These are phyloP conservation scores for Malassezia brasiliensis DNA, from an alignment of 1,284 basidiomycete genomes.

Conservation along the genomic window DNA sequence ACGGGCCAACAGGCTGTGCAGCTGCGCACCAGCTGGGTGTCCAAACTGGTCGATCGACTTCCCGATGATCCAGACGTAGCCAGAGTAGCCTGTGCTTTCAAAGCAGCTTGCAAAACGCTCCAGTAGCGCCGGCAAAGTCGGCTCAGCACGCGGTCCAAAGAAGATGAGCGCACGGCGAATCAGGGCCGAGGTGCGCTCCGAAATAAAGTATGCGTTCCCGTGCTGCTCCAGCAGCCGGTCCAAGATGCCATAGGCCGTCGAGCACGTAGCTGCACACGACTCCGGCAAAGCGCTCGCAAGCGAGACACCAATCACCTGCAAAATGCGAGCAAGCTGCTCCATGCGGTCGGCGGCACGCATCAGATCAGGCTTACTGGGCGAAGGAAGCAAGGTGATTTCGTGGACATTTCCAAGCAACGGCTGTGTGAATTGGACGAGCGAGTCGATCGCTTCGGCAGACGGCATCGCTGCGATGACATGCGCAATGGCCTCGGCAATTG, in stretches of 20 bases:
- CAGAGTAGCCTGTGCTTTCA: slow-evolving; percentile 69
- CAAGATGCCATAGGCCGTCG: slow-evolving; percentile 72
- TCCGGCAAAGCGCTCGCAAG: slow-evolving; percentile 55
- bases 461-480: slow-evolving; percentile 89
- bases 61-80: slow-evolving; percentile 88
- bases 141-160: slow-evolving; percentile 62
- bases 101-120: slow-evolving; percentile 68
- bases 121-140: slow-evolving; percentile 63
- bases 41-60: slow-evolving; percentile 55
- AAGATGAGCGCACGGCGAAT: slow-evolving; percentile 74
- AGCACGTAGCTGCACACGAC: slow-evolving; percentile 67
- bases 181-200: slow-evolving; percentile 78
- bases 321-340: slow-evolving; percentile 38
- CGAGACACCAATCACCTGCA: slow-evolving; percentile 23
- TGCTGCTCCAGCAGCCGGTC: slow-evolving; percentile 70
- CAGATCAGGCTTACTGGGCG: slow-evolving; percentile 54
- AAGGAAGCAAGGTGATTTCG: slow-evolving; percentile 30
- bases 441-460: slow-evolving; percentile 65
- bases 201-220: slow-evolving; percentile 66
- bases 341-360: slow-evolving; percentile 62
- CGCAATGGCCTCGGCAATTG: slow-evolving; percentile 89
- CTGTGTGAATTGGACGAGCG: slow-evolving; percentile 68
- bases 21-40: slow-evolving; percentile 18
- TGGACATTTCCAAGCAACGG: slow-evolving; percentile 53
- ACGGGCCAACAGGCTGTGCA: slow-evolving; percentile 23